A percentile compares a stretch with the other conserved stretches of the same genome.
These are phyloP conservation scores for Pichia manshurica DNA, from an alignment of 805 yeast genomes.

Conservation along the genomic window DNA sequence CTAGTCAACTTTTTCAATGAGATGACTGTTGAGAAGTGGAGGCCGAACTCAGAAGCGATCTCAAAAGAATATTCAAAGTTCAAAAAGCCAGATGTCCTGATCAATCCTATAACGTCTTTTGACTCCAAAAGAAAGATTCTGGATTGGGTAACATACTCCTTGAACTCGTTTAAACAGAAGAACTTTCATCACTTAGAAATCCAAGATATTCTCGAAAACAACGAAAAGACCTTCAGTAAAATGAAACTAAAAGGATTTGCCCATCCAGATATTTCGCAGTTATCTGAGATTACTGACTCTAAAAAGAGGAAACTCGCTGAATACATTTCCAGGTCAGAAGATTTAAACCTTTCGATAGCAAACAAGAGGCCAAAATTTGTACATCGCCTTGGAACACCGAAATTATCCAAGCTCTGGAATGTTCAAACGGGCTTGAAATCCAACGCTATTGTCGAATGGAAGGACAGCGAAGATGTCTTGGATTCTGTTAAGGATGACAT, in stretches of 20 bases:
- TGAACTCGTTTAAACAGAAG: background rate
- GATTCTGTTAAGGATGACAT: conserved; percentile 27
- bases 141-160: background rate
- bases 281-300: conserved; percentile 13
- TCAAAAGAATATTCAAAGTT: conserved; percentile 21
- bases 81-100: conserved; percentile 20
- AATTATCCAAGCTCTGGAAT: conserved; percentile 26
- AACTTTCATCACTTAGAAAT: conserved; percentile 9
- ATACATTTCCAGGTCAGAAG: conserved; percentile 12
- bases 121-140: conserved; percentile 2
- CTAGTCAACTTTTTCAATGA: conserved; percentile 21
- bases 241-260: conserved; percentile 28
- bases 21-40: conserved; percentile 19
- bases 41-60: conserved; percentile 14
- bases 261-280: conserved; percentile 20
- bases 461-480: conserved; percentile 13
- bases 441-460: conserved; percentile 5
- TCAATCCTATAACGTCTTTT: conserved; percentile 7
- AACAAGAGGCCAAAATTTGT: conserved; percentile 21
- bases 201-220: conserved; percentile 17
- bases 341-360: background rate
- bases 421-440: conserved; percentile 18
- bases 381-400: conserved; percentile 27
- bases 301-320: conserved; percentile 24
- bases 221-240: conserved; percentile 24